Evolutionary conservation across 805 yeast species (phyloP).

Genomic region (Ogataea neopini): DNA sequence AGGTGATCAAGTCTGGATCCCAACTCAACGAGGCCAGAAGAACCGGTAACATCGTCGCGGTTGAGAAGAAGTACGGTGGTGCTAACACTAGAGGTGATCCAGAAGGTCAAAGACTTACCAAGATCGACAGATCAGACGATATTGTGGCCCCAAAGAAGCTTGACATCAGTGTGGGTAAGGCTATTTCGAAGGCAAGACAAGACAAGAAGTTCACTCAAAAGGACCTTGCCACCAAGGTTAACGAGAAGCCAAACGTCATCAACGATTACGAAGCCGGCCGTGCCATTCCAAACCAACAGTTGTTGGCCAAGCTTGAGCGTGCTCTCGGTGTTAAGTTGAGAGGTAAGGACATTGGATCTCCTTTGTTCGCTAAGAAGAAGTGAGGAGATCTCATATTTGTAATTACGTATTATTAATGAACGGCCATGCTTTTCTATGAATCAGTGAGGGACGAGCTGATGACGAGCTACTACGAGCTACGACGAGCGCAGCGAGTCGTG

Average conservation of each 20-base stretch:
- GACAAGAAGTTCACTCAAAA: slow-evolving; percentile 91
- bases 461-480: no score
- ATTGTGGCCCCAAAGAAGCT: slow-evolving; percentile 90
- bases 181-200: slow-evolving; percentile 80
- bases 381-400: slow-evolving; percentile 17
- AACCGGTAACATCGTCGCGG: slow-evolving; percentile 82
- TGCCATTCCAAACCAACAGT: slow-evolving; percentile 95
- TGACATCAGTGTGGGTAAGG: slow-evolving; percentile 81
- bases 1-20: slow-evolving; percentile 74
- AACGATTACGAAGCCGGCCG: slow-evolving; percentile 97
- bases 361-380: slow-evolving; percentile 63
- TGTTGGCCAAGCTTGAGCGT: slow-evolving; percentile 89
- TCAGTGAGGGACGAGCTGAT: no score
- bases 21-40: slow-evolving; percentile 94
- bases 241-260: slow-evolving; percentile 93
- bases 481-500: no score
- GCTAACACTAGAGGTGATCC: slow-evolving; percentile 65
- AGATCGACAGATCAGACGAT: slow-evolving; percentile 89
- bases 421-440: slow-evolving; percentile 5
- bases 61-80: slow-evolving; percentile 87
- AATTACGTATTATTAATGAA: slow-evolving; percentile 7
- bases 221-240: slow-evolving; percentile 92
- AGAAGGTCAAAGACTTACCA: slow-evolving; percentile 94
- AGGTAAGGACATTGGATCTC: slow-evolving; percentile 94
- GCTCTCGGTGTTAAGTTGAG: slow-evolving; percentile 92